Percentiles rank a stretch among this genome's conserved stretches.
Evolutionary conservation across 164 flowering plant species (phyloP).

Genomic region (Houttuynia cordata): DNA sequence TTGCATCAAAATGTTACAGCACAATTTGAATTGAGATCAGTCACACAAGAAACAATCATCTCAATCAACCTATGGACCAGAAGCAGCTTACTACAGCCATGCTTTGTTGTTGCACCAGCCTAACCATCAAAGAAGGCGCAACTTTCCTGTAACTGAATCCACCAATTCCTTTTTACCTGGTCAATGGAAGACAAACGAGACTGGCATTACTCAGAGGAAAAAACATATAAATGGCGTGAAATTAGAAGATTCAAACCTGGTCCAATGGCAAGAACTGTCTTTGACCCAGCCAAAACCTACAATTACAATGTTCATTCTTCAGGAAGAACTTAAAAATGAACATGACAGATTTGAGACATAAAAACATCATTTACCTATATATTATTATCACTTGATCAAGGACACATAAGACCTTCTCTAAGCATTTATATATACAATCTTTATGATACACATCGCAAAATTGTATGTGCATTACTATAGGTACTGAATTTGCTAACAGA

Average conservation of each 20-base stretch:
- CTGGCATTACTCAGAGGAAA: too few species aligned
- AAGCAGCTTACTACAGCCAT: neutral
- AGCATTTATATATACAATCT: too few species aligned
- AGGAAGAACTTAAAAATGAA: neutral
- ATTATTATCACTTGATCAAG: too few species aligned
- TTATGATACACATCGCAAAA: too few species aligned
- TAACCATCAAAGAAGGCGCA: slow-evolving; percentile 37
- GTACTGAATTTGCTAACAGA: too few species aligned
- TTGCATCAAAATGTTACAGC: too few species aligned
- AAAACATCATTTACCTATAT: too few species aligned
- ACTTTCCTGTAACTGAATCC: slow-evolving; percentile 64
- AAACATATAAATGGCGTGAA: neutral
- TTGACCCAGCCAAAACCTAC: slow-evolving; percentile 79
- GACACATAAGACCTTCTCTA: too few species aligned
- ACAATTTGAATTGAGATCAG: too few species aligned
- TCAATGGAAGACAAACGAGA: neutral
- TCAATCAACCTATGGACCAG: neutral
- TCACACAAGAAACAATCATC: neutral
- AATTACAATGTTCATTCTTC: slow-evolving; percentile 2
- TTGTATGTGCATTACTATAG: too few species aligned
- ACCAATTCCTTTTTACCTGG: slow-evolving; percentile 48
- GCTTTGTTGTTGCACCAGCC: neutral
- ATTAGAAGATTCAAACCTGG: slow-evolving; percentile 43
- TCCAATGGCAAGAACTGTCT: slow-evolving; percentile 88
- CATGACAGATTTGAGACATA: neutral